These are phyloP conservation scores for Vitellaria paradoxa DNA, from an alignment of 179 eudicot species.

Conservation along the genomic window DNA sequence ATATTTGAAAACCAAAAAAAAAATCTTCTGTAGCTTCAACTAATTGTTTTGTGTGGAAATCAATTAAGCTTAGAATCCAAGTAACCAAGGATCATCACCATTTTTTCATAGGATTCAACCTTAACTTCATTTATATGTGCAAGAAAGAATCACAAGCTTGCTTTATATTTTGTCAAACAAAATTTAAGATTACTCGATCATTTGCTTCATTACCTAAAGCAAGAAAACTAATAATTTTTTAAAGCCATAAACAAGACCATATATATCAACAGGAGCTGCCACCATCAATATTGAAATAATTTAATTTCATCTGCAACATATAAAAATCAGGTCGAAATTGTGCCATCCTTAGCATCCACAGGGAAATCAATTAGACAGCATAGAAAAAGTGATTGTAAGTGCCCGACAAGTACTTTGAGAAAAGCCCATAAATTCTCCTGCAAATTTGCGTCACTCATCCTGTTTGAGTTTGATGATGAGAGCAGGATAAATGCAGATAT, in stretches of 20 bases:
- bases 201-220: background rate
- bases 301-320: background rate
- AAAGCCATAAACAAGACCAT: background rate
- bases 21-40: too few species aligned
- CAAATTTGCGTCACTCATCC: background rate
- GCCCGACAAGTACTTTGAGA: background rate
- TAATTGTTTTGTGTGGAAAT: too few species aligned
- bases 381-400: too few species aligned
- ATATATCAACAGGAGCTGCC: background rate
- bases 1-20: background rate
- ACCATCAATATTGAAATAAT: background rate
- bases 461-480: background rate
- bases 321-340: background rate
- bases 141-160: background rate
- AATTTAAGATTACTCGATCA: too few species aligned
- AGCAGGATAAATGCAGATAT: background rate
- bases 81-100: too few species aligned
- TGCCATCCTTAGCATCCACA: background rate
- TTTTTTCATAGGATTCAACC: too few species aligned
- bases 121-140: too few species aligned
- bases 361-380: too few species aligned
- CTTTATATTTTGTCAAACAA: background rate
- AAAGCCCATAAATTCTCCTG: background rate
- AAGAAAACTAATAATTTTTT: background rate
- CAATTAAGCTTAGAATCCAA: too few species aligned